Percentiles rank a stretch among this genome's conserved stretches.
phyloP scores from a whole-genome alignment of 768 basidiomycete genomes.

The Leccinum boreale region DNA sequence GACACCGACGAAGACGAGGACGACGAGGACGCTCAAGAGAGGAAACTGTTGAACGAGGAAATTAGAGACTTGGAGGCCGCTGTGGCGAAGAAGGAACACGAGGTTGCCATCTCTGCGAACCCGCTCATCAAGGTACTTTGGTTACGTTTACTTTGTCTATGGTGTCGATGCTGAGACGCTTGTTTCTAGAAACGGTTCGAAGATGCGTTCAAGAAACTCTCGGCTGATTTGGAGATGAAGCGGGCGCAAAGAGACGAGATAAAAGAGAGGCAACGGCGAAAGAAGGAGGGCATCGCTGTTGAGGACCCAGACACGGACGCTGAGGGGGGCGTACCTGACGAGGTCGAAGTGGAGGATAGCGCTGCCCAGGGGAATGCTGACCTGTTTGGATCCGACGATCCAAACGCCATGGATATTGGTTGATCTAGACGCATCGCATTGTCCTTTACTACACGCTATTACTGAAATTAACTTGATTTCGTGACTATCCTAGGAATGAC shows the following conservation, averaged over 20 bases:
- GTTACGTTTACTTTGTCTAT: neutral
- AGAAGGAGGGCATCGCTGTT: conserved; percentile 58
- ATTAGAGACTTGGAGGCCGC: conserved; percentile 87
- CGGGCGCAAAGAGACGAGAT: conserved; percentile 74
- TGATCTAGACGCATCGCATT: conserved; percentile 8
- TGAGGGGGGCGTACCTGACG: conserved; percentile 38
- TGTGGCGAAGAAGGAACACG: conserved; percentile 78
- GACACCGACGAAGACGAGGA: conserved; percentile 72
- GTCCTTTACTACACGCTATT: neutral
- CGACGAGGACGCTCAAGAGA: conserved; percentile 74
- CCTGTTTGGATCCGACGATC: conserved; percentile 50
- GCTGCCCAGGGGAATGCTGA: conserved; percentile 26
- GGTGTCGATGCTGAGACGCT: neutral
- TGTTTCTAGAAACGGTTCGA: conserved; percentile 80
- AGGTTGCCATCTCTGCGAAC: conserved; percentile 81
- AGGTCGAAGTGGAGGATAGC: conserved; percentile 28
- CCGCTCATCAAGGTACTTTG: conserved; percentile 73
- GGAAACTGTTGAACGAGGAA: conserved; percentile 82
- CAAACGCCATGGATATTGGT: conserved; percentile 32
- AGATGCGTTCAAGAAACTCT: conserved; percentile 85
- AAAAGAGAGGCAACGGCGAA: conserved; percentile 67
- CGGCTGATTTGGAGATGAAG: conserved; percentile 84
- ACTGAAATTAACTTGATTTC: neutral
- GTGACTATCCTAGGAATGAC: conserved; percentile 1
- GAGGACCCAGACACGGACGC: conserved; percentile 41